These are phyloP conservation scores for Tuber calosporum DNA, from an alignment of 495 filamentous ascomycete species.

Conservation along the genomic window DNA sequence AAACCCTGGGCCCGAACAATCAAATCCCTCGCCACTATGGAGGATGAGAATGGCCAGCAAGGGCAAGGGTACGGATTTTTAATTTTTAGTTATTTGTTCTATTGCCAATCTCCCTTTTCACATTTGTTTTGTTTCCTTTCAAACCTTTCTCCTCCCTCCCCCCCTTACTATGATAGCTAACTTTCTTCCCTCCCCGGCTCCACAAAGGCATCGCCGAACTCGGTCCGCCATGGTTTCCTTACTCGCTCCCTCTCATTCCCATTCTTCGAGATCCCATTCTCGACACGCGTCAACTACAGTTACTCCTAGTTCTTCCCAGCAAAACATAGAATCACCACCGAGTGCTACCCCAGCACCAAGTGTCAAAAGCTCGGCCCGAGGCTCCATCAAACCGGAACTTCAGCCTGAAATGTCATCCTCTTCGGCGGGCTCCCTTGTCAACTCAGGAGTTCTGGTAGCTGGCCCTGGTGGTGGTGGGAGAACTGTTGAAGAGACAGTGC, in stretches of 20 bases:
- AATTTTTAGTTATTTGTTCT: neutral
- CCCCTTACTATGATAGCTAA: neutral
- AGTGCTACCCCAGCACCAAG: conserved; percentile 17
- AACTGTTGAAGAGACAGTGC: conserved; percentile 81
- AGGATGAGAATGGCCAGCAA: conserved; percentile 3
- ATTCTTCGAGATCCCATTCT: conserved; percentile 28
- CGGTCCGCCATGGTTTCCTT: conserved; percentile 40
- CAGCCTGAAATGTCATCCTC: conserved; percentile 8
- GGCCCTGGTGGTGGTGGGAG: conserved; percentile 21
- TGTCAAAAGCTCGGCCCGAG: conserved; percentile 13
- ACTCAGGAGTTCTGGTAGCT: conserved; percentile 32
- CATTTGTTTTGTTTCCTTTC: conserved; percentile 6
- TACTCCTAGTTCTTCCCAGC: conserved; percentile 29
- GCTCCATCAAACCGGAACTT: conserved; percentile 8
- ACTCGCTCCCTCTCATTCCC: conserved; percentile 27
- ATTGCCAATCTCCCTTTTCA: neutral
- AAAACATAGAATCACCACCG: conserved; percentile 19
- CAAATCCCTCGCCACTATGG: neutral
- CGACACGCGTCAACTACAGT: conserved; percentile 31
- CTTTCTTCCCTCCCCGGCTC: conserved; percentile 13
- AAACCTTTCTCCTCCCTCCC: neutral
- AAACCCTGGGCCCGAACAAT: neutral
- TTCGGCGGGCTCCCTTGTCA: conserved; percentile 27
- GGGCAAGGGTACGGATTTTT: neutral
- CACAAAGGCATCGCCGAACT: conserved; percentile 34